Percentiles rank a stretch among this genome's conserved stretches.
phyloP scores from a whole-genome alignment of 2,329 filamentous ascomycete genomes.

The Paradendryphiella salina region DNA sequence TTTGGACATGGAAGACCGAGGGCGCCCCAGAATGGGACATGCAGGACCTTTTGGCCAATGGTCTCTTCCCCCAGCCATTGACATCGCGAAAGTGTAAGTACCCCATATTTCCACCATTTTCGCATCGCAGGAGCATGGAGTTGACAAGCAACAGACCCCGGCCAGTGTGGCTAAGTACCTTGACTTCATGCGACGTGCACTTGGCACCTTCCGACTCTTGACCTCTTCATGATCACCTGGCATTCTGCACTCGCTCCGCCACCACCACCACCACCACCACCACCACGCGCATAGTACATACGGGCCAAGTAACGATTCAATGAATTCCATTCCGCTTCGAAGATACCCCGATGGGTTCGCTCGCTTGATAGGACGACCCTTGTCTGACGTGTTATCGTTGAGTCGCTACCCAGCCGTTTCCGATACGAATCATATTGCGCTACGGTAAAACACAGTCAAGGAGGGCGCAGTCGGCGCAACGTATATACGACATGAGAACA shows the following conservation, averaged over 20 bases:
- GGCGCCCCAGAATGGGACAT: conserved; percentile 56
- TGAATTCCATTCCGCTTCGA: conserved; percentile 28
- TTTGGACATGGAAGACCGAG: conserved; percentile 58
- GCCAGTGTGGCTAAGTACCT: conserved; percentile 39
- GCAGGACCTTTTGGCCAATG: conserved; percentile 49
- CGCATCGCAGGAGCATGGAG: conserved; percentile 5
- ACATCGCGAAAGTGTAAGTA: conserved; percentile 46
- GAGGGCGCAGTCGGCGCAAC: background rate
- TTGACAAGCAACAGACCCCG: conserved; percentile 33
- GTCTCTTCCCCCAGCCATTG: conserved; percentile 55
- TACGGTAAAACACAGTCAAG: background rate
- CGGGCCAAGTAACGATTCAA: conserved; percentile 23
- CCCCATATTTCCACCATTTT: background rate
- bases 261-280: conserved; percentile 3
- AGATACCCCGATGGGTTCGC: conserved; percentile 32
- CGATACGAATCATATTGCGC: too few species aligned
- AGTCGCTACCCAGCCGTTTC: background rate
- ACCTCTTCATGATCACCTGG: conserved; percentile 7
- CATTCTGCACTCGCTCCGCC: conserved; percentile 24
- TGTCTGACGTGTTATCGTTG: background rate
- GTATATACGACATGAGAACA: conserved; percentile 11
- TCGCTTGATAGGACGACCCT: conserved; percentile 19
- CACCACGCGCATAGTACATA: background rate
- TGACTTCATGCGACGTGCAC: conserved; percentile 1
- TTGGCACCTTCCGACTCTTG: conserved; percentile 13